These are phyloP conservation scores for Mucor saturninus DNA, from an alignment of 371 early-diverging fungal species.

Conservation along the genomic window DNA sequence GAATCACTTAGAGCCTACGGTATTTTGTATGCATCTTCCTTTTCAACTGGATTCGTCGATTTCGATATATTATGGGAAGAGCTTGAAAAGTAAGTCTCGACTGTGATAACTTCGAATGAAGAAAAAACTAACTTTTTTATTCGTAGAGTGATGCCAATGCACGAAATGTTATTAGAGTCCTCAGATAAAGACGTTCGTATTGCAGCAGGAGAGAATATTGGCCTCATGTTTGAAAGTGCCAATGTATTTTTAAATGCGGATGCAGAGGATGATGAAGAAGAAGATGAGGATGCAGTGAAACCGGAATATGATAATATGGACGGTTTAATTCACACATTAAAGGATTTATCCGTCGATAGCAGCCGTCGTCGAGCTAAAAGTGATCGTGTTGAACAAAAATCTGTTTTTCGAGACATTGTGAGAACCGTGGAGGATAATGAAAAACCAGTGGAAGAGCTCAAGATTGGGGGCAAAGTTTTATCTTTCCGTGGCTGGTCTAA, in stretches of 20 bases:
- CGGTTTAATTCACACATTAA: constrained; percentile 60
- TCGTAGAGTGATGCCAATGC: constrained; percentile 46
- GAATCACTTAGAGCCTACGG: constrained; percentile 58
- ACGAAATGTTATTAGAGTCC: constrained; percentile 63
- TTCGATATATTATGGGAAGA: constrained; percentile 50
- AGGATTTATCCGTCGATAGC: constrained; percentile 63
- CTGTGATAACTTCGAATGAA: background rate
- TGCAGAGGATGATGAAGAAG: constrained; percentile 36
- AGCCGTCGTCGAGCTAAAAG: constrained; percentile 63
- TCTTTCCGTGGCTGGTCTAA: constrained; percentile 61
- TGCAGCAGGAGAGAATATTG: constrained; percentile 79
- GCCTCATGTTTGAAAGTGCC: constrained; percentile 65
- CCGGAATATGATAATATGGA: constrained; percentile 63
- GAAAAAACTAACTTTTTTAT: background rate
- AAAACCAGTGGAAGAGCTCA: constrained; percentile 55
- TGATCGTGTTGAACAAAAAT: constrained; percentile 68
- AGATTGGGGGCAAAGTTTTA: constrained; percentile 41
- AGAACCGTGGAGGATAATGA: constrained; percentile 66
- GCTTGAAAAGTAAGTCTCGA: constrained; percentile 49
- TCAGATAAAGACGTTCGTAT: constrained; percentile 71
- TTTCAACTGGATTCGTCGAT: constrained; percentile 46
- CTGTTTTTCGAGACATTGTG: constrained; percentile 71
- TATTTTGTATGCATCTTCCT: constrained; percentile 55
- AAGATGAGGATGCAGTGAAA: constrained; percentile 42
- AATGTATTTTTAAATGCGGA: constrained; percentile 23